Evolutionary conservation across 2,329 filamentous ascomycete species (phyloP).

Genomic region (Sclerotinia nivalis): DNA sequence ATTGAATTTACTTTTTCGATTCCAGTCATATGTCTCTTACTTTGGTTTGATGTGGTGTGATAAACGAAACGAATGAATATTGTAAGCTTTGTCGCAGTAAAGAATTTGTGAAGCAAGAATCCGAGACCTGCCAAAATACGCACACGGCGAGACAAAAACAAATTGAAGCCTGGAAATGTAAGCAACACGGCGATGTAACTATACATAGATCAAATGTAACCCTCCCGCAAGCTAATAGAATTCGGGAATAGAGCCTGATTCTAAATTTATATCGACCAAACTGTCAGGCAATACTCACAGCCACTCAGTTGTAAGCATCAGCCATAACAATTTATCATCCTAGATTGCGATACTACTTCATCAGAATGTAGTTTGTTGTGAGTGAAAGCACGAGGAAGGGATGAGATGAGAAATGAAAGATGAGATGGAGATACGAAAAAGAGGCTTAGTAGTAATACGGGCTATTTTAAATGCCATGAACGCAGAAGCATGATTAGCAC

Average conservation of each 20-base stretch:
- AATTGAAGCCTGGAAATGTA: conserved; percentile 1
- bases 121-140: not conserved
- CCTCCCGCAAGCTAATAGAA: not conserved
- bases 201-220: not conserved
- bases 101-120: not conserved
- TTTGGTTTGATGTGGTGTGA: not conserved
- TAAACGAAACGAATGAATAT: not conserved
- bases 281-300: not conserved
- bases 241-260: not conserved
- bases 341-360: not conserved
- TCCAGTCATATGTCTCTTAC: not conserved
- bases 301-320: not conserved
- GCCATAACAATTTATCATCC: not conserved
- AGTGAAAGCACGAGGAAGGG: not conserved
- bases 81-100: not conserved
- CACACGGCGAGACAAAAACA: not conserved
- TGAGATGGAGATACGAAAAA: not conserved
- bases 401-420: not conserved
- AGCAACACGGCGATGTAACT: conserved; percentile 5
- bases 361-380: not conserved
- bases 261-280: not conserved
- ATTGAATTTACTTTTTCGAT: conserved; percentile 1
- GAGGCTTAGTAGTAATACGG: not conserved
- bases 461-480: not conserved
- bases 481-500: not conserved